Evolutionary conservation across 1,284 basidiomycete species (phyloP), one percentile per base, ranked within the genome.

Genomic region (Ustilago sp.): DNA sequence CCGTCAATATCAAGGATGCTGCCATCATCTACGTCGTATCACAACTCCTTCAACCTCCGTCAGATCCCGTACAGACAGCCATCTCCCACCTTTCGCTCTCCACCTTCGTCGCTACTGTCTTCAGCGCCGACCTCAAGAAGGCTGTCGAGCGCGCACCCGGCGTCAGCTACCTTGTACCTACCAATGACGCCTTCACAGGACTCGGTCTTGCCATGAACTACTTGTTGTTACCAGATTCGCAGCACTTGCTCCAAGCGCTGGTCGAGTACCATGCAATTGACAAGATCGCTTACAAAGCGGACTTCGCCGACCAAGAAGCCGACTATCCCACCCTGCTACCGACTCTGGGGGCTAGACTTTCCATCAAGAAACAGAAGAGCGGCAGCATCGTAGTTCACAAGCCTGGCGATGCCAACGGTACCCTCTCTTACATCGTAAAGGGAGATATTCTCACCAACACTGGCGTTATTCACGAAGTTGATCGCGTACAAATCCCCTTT

Each of bases 1-100:
- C 83, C 92, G 93, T 94, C 73, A 88, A 91, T 73, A 88, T 92
- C 63, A 90, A 93, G 69, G 92, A 93, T 12, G 51, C 63, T 63
- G 91, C 92, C 8, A 85, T 95, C 71, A 92, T 99, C 74, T 99
- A 99, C 87, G 92, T 98, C 78, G 88, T 98, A 51, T 93, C 94
- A 0, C 90, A 91, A 38, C 91, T 95, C 0, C 88, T 98, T 28
- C 88, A 90, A 8, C 93, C 94, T 15, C 97, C 97, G 0, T 88
- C 89, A 0, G 93, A 95, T 84, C 90, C 92, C 15, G 88, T 98
- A 41, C 90, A 93, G 82, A 92, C 93, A 2, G 92, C 94, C 4
- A 89, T 97, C 11, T 93, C 94, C 0, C 90, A 90, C 59, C 89
- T 97, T 4, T 91, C 94, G 43, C 89, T 94, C 23, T 96, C 95